Conservation (phyloP, 2,329 filamentous ascomycete genomes). For the Tolypocladium ovalisporum region DNA sequence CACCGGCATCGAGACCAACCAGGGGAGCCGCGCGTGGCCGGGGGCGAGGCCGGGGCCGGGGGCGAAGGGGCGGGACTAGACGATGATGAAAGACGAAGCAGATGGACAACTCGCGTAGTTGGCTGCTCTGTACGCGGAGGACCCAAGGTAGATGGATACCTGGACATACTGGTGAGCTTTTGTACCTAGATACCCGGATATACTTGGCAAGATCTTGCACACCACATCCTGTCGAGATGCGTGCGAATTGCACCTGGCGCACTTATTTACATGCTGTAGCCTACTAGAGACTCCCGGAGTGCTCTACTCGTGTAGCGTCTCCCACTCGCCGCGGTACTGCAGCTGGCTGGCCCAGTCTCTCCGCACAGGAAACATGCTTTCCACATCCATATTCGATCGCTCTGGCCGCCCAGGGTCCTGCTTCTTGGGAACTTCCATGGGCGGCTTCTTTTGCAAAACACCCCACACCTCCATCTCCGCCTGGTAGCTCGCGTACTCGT, state of each 20-base stretch:
- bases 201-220: not conserved
- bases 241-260: not conserved
- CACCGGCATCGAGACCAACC: conserved; percentile 24
- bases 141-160: not conserved
- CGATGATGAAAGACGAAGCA: conserved; percentile 3
- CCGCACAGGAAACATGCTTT: conserved; percentile 23
- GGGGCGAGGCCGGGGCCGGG: conserved; percentile 20
- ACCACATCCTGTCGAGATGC: not conserved
- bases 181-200: not conserved
- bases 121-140: not conserved
- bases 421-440: conserved; percentile 19
- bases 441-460: conserved; percentile 27
- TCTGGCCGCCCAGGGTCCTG: conserved; percentile 16
- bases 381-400: conserved; percentile 19
- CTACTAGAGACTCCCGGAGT: not conserved
- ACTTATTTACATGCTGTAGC: not conserved
- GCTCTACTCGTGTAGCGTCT: conserved; percentile 12
- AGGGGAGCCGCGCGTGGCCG: conserved; percentile 25
- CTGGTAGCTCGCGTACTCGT: conserved; percentile 25
- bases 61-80: conserved; percentile 15
- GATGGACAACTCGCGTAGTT: conserved; percentile 4
- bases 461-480: conserved; percentile 37
- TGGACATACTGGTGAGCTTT: not conserved
- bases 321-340: conserved; percentile 31
- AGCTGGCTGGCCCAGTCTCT: conserved; percentile 27